Percentiles rank a stretch among this genome's conserved stretches.
Evolutionary conservation across 306 rosid genomes (phyloP).

Genomic region (Rubus idaeus): DNA sequence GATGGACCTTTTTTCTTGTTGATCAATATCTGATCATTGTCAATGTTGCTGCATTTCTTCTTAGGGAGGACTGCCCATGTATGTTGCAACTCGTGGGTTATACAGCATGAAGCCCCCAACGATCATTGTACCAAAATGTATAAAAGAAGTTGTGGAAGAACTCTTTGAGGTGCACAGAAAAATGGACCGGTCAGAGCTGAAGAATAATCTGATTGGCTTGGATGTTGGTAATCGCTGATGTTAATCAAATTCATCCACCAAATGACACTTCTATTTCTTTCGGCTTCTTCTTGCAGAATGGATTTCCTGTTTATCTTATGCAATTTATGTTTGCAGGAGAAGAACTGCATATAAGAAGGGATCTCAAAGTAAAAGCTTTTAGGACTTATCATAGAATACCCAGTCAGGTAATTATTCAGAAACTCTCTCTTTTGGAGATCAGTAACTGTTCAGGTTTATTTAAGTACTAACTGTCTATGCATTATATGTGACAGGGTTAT

Average conservation of each 20-base stretch:
- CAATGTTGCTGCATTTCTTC: not conserved
- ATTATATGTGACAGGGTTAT: slow-evolving; percentile 69
- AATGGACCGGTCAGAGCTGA: slow-evolving; percentile 86
- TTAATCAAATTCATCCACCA: slow-evolving; percentile 24
- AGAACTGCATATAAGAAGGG: slow-evolving; percentile 64
- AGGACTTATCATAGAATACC: slow-evolving; percentile 84
- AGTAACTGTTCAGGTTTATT: slow-evolving; percentile 6
- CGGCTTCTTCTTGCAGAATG: slow-evolving; percentile 11
- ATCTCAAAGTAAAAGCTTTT: slow-evolving; percentile 83
- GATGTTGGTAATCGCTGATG: slow-evolving; percentile 66
- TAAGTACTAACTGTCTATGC: slow-evolving; percentile 13
- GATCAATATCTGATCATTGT: not conserved
- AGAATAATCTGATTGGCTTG: slow-evolving; percentile 73
- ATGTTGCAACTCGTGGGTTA: slow-evolving; percentile 89
- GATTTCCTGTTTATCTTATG: not conserved
- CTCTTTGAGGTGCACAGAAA: slow-evolving; percentile 82
- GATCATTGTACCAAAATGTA: slow-evolving; percentile 64
- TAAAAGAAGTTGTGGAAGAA: slow-evolving; percentile 72
- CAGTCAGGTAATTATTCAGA: slow-evolving; percentile 59
- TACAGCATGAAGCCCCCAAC: slow-evolving; percentile 89
- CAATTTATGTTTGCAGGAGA: slow-evolving; percentile 57
- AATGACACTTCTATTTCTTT: not conserved
- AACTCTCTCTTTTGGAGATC: slow-evolving; percentile 2
- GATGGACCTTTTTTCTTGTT: not conserved
- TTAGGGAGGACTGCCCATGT: slow-evolving; percentile 94